A percentile compares a stretch with the other conserved stretches of the same genome.
These are phyloP conservation scores for Juglanconis juglandina DNA, from an alignment of 2,329 filamentous ascomycete species.

Conservation along the genomic window DNA sequence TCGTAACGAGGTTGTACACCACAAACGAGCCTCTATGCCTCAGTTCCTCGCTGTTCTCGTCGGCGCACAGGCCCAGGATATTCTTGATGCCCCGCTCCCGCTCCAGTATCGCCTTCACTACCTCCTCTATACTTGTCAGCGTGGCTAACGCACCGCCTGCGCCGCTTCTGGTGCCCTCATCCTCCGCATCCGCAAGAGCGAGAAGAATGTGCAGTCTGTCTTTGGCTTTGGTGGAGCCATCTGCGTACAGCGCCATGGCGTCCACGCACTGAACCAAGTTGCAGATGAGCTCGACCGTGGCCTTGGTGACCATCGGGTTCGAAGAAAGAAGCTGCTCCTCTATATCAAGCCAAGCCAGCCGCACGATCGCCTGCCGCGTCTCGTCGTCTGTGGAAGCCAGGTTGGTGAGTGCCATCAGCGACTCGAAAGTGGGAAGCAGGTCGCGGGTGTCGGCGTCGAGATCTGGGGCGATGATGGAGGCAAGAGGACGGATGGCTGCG, in stretches of 20 bases:
- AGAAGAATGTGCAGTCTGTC: slow-evolving; percentile 79
- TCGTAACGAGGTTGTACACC: slow-evolving; percentile 67
- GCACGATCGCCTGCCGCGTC: slow-evolving; percentile 66
- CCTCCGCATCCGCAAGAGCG: slow-evolving; percentile 82
- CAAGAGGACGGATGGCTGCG: slow-evolving; percentile 78
- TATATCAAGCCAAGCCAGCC: slow-evolving; percentile 68
- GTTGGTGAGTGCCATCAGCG: slow-evolving; percentile 88
- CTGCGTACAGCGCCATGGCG: slow-evolving; percentile 66
- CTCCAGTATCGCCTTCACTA: slow-evolving; percentile 67
- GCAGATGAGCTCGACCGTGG: slow-evolving; percentile 84
- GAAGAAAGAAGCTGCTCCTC: slow-evolving; percentile 80
- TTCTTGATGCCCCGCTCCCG: slow-evolving; percentile 70
- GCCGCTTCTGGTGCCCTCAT: slow-evolving; percentile 72
- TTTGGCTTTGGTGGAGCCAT: slow-evolving; percentile 62
- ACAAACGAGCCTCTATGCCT: slow-evolving; percentile 72
- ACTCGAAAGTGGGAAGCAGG: slow-evolving; percentile 85
- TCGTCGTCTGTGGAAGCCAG: slow-evolving; percentile 76
- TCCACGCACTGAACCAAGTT: slow-evolving; percentile 74
- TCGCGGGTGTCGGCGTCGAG: slow-evolving; percentile 64
- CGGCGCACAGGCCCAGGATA: slow-evolving; percentile 76
- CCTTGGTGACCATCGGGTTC: slow-evolving; percentile 74
- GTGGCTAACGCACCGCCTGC: slow-evolving; percentile 86
- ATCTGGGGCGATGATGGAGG: slow-evolving; percentile 68
- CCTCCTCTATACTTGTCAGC: slow-evolving; percentile 73
- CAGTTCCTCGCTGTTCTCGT: slow-evolving; percentile 63